phyloP scores from a whole-genome alignment of 345 rosid species.

The Streptanthus diversifolius region DNA sequence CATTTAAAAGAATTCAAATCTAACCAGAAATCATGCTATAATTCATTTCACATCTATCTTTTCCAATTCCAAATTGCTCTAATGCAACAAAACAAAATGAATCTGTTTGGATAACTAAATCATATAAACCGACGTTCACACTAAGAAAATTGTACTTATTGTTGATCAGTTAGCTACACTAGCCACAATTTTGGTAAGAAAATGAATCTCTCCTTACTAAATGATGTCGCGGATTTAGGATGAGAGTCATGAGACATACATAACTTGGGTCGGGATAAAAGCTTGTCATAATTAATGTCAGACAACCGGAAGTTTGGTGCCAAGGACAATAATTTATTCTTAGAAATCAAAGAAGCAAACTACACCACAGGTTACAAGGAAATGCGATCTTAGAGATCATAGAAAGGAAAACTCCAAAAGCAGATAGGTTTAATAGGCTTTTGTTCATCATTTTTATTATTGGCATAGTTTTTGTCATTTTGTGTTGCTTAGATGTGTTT shows the following conservation, averaged over 20 bases:
- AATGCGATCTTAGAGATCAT: background rate
- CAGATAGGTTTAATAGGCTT: background rate
- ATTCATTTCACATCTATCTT: background rate
- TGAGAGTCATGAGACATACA: background rate
- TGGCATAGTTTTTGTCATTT: background rate
- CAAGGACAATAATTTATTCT: background rate
- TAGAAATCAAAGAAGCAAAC: background rate
- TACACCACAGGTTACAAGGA: background rate
- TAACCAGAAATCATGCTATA: background rate
- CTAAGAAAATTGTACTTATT: background rate
- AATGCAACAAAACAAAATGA: background rate
- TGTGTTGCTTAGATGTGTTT: constrained; percentile 8
- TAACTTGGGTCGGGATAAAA: background rate
- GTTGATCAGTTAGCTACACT: background rate
- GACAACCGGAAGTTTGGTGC: background rate
- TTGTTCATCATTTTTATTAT: background rate
- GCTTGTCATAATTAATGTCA: background rate
- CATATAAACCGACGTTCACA: background rate
- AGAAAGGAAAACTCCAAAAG: background rate
- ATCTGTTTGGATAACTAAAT: background rate
- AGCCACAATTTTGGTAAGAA: background rate
- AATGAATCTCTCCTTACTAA: background rate
- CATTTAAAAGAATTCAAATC: background rate
- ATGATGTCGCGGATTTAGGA: background rate
- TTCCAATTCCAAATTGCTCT: background rate